phyloP scores from a whole-genome alignment of 441 rosid species.

The Erysimum cheiri region DNA sequence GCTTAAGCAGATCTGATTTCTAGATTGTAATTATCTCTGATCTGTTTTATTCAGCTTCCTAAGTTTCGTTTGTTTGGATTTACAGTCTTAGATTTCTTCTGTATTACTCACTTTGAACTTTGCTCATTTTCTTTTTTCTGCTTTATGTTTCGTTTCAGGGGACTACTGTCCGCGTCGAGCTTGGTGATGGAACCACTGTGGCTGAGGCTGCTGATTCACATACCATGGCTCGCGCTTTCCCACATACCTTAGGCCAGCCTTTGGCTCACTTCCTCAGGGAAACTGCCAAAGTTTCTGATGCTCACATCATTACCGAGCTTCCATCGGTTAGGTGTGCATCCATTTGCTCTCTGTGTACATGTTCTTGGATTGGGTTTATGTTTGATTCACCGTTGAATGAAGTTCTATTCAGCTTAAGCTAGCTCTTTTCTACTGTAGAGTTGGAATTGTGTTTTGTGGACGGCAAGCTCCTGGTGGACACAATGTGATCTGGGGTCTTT shows the following conservation, averaged over 20 bases:
- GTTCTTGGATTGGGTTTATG: not conserved
- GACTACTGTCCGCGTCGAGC: constrained; percentile 92
- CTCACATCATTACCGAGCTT: constrained; percentile 88
- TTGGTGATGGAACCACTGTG: constrained; percentile 83
- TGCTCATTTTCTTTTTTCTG: not conserved
- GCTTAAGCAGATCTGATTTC: constrained; percentile 39
- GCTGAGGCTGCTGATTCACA: constrained; percentile 76
- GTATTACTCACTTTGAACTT: not conserved
- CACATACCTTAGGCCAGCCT: constrained; percentile 88
- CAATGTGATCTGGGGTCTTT: constrained; percentile 95
- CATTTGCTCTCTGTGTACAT: not conserved
- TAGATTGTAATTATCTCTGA: not conserved
- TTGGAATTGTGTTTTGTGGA: constrained; percentile 92
- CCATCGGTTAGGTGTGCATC: constrained; percentile 68
- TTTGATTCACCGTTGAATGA: not conserved
- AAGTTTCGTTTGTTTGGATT: constrained; percentile 1
- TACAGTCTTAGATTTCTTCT: not conserved
- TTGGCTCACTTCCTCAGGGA: constrained; percentile 95
- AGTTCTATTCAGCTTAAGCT: constrained; percentile 9
- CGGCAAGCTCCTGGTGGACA: constrained; percentile 99
- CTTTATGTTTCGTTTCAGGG: constrained; percentile 59
- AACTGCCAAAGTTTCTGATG: constrained; percentile 84
- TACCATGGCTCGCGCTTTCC: constrained; percentile 73
- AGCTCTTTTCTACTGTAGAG: constrained; percentile 59
- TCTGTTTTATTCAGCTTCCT: constrained; percentile 17